Evolutionary conservation across 2,329 filamentous ascomycete genomes (phyloP), one percentile per base, ranked within the genome.

Genomic region (Colletotrichum camelliae): DNA sequence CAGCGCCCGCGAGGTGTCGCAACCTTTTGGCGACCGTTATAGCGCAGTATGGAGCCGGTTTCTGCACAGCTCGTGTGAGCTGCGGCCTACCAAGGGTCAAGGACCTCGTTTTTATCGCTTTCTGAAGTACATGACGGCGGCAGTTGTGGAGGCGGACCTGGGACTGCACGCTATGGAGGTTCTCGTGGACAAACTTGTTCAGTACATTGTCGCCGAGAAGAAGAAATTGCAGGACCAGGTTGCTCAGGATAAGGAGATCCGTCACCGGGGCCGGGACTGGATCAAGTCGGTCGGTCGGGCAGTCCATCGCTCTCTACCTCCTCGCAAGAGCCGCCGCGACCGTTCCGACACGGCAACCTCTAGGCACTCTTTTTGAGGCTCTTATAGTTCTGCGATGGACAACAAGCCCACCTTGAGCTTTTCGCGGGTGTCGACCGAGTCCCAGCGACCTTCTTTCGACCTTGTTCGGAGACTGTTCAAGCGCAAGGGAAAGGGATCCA

Each of bases 371-470:
- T 7, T 9, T 7, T 6, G n/a, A 48, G n/a, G 43, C 1, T 48
- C 43, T 2, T 48, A 0, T 0, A 13, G 9, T 48, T 21, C 43
- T 2, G 18, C 0, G 0, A 21, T 48, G 43, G 1, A 21, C 43
- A 48, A 48, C 0, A 48, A 15, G 37, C 37, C 16, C 4, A 43
- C 0, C 5, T 48, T n/a, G 18, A n/a, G 5, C 18, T 21, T 7
- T 2, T 18, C 43, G 0, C 18, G 43, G 18, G 4, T 0, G 8
- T 4, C 18, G 18, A 21, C 43, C 1, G 43, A 48, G 18, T 48
- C 1, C 16, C 37, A 43, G 37, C 16, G 16, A 43, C 37, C 8
- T 43, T 43, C 8, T 43, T 18, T 43, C 37, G 37, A 43, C 37
- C 16, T 43, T 43, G 37, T 18, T 43, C 16, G 7, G 37, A 43